Percentiles rank a stretch among this genome's conserved stretches.
Evolutionary conservation across 108 stramenopile species (phyloP).

Genomic region (Schizochytrium sp.): DNA sequence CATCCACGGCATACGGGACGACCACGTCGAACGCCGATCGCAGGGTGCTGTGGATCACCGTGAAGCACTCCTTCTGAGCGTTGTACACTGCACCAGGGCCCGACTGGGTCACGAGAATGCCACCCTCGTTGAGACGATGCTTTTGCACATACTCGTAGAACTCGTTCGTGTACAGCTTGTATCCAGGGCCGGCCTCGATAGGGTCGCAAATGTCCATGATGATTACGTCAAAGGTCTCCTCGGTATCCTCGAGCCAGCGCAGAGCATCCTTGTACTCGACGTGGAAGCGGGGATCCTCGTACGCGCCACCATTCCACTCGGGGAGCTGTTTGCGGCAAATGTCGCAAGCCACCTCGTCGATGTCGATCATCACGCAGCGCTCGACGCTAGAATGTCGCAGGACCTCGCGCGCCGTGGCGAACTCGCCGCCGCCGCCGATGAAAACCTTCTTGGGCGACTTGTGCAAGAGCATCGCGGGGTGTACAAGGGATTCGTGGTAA

Average conservation of each 20-base stretch:
- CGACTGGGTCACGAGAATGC: slow-evolving; percentile 76
- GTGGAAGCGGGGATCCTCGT: slow-evolving; percentile 58
- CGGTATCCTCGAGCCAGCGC: slow-evolving; percentile 25
- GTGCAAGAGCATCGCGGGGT: slow-evolving; percentile 82
- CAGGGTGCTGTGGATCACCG: slow-evolving; percentile 71
- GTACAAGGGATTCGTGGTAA: slow-evolving; percentile 81
- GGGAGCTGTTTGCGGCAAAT: slow-evolving; percentile 63
- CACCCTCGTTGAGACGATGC: slow-evolving; percentile 30
- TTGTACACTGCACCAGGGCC: slow-evolving; percentile 53
- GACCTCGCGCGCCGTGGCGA: slow-evolving; percentile 80
- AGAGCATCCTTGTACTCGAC: slow-evolving; percentile 48
- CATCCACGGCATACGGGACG: slow-evolving; percentile 62
- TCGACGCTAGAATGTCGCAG: slow-evolving; percentile 76
- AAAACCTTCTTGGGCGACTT: slow-evolving; percentile 69
- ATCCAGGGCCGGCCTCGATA: slow-evolving; percentile 40
- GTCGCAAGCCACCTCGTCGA: slow-evolving; percentile 62
- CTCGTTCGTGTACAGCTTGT: slow-evolving; percentile 72
- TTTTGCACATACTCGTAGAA: slow-evolving; percentile 64
- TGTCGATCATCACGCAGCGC: slow-evolving; percentile 68
- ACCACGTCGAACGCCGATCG: slow-evolving; percentile 60
- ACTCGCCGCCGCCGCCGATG: slow-evolving; percentile 84
- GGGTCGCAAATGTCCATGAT: slow-evolving; percentile 69
- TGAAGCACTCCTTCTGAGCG: slow-evolving; percentile 54
- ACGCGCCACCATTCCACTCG: slow-evolving; percentile 58
- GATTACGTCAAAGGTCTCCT: slow-evolving; percentile 66